Percentiles rank a stretch among this genome's conserved stretches.
Conservation (phyloP, 176 grass and related monocot genomes). For the Aegilops bicornis region DNA sequence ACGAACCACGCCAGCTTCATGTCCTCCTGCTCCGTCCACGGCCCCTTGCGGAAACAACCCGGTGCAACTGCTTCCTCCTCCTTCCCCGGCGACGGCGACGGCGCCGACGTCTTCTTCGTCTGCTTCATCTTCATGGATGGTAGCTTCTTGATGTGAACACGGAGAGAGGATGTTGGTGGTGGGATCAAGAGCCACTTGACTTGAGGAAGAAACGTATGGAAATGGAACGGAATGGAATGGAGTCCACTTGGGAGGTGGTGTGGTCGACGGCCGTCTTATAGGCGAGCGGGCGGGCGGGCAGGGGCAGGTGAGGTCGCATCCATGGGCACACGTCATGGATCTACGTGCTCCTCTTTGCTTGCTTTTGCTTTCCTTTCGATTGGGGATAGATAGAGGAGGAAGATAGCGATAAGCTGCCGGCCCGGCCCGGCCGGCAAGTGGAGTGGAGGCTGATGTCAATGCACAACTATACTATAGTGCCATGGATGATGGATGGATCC, state of each 20-base stretch:
- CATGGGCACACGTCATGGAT: background rate
- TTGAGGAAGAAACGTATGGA: background rate
- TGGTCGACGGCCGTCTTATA: background rate
- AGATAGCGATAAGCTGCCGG: constrained; percentile 1
- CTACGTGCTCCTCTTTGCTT: background rate
- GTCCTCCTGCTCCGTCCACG: constrained; percentile 74
- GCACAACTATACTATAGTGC: background rate
- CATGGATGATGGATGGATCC: background rate
- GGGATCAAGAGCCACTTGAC: background rate
- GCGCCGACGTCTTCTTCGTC: background rate
- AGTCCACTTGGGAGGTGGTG: constrained; percentile 1
- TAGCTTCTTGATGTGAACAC: background rate
- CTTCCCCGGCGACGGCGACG: background rate
- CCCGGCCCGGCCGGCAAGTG: background rate
- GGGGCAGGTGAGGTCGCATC: background rate
- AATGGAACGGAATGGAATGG: background rate
- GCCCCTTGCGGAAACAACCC: constrained; percentile 46
- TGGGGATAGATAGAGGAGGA: background rate
- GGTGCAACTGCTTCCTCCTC: background rate
- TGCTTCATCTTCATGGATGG: background rate
- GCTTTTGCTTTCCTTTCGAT: background rate
- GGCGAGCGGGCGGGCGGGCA: too few species aligned
- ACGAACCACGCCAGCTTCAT: constrained; percentile 58
- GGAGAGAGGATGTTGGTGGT: background rate
- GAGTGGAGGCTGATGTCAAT: constrained; percentile 7